Base-by-base conservation (phyloP, 202 grass and related monocot genomes). In the Cymbopogon flexuosus region DNA sequence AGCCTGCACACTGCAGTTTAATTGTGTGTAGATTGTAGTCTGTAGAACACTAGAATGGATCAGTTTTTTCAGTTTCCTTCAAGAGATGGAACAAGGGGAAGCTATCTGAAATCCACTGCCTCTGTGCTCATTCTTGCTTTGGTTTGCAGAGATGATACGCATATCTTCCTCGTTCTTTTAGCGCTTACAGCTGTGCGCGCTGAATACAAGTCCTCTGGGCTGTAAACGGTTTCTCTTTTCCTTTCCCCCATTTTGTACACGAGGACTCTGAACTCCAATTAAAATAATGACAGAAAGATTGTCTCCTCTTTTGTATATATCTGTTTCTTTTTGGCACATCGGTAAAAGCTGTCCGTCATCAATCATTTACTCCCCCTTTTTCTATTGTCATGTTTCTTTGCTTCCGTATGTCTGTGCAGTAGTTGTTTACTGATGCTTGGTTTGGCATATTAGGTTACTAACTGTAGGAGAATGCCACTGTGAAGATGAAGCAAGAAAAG, bases 401-500 rank as follows among this genome's bases (percentile, higher is more conserved):
- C 46, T 62, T 68, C 22, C 7, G 10, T 57, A 31, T 5, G 62
- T 79, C 22, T 57, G 57, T 23, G 36, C 24, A 47, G 22, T 27
- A 56, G 19, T 70, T 87, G 22, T 31, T 66, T 18, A 73, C 42
- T 68, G 42, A 69, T 83, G 33, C 14, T 84, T 81, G 45, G 66
- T 89, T 86, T 79, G 23, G 65, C 87, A 45, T 78, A 7, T 78
- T 67, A 98, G 95, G 84, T 84, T 98, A 84, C 86, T 98, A 54
- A 83, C 88, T 1, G 73, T 98, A 72, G 95, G 93, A 71, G 95
- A 93, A 62, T 93, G 82, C 81, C 90, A 93, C 84, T 88, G 79
- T 76, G 90, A 98, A 89, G 88, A 94, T 80, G 78, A 83, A 85
- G 90, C 76, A 3, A 68, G 59, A 86, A 84, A 76, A 84, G 65